These are phyloP conservation scores for Serendipita vermifera DNA, from an alignment of 768 basidiomycete species.

Conservation along the genomic window DNA sequence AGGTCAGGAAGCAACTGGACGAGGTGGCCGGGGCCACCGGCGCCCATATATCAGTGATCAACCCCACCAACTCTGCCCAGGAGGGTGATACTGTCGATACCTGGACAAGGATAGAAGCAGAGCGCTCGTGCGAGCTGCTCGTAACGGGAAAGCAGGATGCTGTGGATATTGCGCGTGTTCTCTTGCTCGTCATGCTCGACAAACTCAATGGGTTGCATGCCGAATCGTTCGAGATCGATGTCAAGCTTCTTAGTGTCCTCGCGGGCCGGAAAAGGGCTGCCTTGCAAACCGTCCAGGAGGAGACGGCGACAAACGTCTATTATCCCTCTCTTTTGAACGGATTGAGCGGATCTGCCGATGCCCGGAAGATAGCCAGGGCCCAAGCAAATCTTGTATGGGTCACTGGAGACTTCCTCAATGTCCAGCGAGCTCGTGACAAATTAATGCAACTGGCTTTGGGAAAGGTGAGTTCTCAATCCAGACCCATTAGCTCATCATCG, in stretches of 20 bases:
- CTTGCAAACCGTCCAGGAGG: constrained; percentile 88
- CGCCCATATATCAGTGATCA: constrained; percentile 89
- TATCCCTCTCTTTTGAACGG: constrained; percentile 83
- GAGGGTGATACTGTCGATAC: constrained; percentile 48
- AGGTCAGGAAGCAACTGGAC: constrained; percentile 76
- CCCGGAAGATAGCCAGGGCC: constrained; percentile 31
- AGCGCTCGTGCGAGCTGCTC: constrained; percentile 85
- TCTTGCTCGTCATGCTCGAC: constrained; percentile 85
- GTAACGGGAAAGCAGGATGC: constrained; percentile 76
- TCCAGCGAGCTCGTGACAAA: constrained; percentile 92
- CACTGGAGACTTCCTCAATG: constrained; percentile 94
- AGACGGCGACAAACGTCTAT: constrained; percentile 95
- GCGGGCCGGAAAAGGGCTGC: constrained; percentile 78
- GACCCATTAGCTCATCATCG: background rate
- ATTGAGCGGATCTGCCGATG: constrained; percentile 45
- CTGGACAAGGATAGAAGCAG: constrained; percentile 86
- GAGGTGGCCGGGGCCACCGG: constrained; percentile 87
- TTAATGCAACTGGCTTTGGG: constrained; percentile 71
- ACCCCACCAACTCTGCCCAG: constrained; percentile 60
- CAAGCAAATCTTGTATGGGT: constrained; percentile 81
- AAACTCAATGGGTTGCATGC: constrained; percentile 86
- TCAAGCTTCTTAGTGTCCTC: constrained; percentile 83
- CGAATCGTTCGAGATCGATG: constrained; percentile 86
- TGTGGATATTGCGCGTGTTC: constrained; percentile 82
- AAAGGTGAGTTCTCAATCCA: constrained; percentile 41